Evolutionary conservation across 345 rosid species (phyloP), one percentile per base, ranked within the genome.

Genomic region (Lumnitzera littorea): DNA sequence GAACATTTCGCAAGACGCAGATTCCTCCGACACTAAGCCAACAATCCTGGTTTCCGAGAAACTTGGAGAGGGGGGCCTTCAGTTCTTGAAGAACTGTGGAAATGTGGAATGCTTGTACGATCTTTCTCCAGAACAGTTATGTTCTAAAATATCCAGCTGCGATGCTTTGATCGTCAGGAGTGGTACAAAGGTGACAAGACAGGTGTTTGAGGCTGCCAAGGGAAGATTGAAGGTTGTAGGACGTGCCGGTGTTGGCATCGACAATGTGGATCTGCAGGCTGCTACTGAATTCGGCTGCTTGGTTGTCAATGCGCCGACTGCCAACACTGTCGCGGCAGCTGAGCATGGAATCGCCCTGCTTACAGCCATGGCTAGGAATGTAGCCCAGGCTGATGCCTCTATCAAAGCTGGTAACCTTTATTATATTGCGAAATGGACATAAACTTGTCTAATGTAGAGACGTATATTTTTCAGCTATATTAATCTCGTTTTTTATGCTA

Each of bases 261-360:
- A 78, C 62, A 78, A 78, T 13, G 79, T 78, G 50, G 82, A 78
- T 58, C 62, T 78, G 41, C 36, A 62, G 54, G 82, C 82, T 11
- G 82, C 82, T 4, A 78, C 82, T 43, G 82, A 78, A 51, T 72
- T 68, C 46, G 82, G 82, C 0, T 78, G 79, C 49, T 71, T 78
- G 29, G 82, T 78, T 16, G 82, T 78, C 48, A 78, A 78, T 62
- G 82, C 79, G 13, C 82, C 82, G 12, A 69, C 82, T 11, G 79
- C 82, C 3, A 74, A 78, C 43, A 78, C 82, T 3, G 54, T 78
- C 48, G 82, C 82, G 0, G 79, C 82, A 3, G 82, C 82, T 9
- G 82, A 78, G 61, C 82, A 78, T 31, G 82, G 77, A 59, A 66
- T 78, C 27, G 77, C 79, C 13, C 51, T 78, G 48, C 61, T 78